Conservation (phyloP, 2,329 filamentous ascomycete species). For the Reticulascus tulasneorum region DNA sequence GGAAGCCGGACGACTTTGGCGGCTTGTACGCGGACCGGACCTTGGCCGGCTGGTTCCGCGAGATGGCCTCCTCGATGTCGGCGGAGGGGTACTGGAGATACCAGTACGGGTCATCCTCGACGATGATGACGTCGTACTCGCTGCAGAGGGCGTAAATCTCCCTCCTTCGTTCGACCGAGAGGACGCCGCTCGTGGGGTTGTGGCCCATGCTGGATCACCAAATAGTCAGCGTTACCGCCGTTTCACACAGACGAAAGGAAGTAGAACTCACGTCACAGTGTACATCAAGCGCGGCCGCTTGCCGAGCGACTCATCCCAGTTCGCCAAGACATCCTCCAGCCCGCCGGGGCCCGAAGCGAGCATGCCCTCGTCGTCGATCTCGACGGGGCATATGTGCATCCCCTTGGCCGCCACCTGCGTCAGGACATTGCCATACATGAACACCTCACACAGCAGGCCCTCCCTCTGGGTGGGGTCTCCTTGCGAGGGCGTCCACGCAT, state of each 20-base stretch:
- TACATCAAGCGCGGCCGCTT: conserved; percentile 81
- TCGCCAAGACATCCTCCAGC: conserved; percentile 71
- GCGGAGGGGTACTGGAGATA: conserved; percentile 85
- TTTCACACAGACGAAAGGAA: not conserved
- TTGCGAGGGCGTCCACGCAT: conserved; percentile 68
- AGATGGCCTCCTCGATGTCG: conserved; percentile 45
- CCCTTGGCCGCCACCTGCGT: conserved; percentile 64
- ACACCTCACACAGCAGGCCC: conserved; percentile 75
- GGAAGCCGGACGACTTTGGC: conserved; percentile 55
- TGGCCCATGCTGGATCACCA: conserved; percentile 52
- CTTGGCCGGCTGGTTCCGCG: conserved; percentile 32
- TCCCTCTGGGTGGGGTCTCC: conserved; percentile 67
- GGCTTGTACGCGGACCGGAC: conserved; percentile 20
- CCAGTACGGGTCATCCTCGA: conserved; percentile 96
- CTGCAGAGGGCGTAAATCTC: conserved; percentile 78
- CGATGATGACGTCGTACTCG: conserved; percentile 82
- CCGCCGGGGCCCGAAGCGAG: conserved; percentile 67
- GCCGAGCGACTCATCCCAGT: conserved; percentile 74
- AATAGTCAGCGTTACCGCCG: conserved; percentile 13
- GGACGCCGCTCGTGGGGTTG: conserved; percentile 77
- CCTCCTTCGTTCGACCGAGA: conserved; percentile 68
- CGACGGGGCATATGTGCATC: conserved; percentile 68
- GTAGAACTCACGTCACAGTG: conserved; percentile 72
- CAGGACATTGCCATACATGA: conserved; percentile 75
- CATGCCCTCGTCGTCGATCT: conserved; percentile 79